Conservation (phyloP, 768 basidiomycete genomes). For the Mycena venus region DNA sequence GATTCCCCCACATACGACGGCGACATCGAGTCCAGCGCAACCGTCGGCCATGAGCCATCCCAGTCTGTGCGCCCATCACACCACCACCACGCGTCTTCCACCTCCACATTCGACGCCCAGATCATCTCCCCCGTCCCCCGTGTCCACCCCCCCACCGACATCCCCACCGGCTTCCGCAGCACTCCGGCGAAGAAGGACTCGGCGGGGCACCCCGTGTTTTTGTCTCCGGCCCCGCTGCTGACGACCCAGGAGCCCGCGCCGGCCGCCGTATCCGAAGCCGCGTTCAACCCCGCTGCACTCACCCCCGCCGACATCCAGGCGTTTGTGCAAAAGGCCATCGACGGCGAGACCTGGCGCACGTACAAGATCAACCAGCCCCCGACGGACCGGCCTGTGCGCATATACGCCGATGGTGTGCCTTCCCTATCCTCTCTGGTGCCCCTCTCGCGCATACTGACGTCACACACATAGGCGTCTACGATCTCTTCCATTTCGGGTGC, state of each 20-base stretch:
- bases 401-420: constrained; percentile 92
- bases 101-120: constrained; percentile 67
- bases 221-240: constrained; percentile 11
- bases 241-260: constrained; percentile 55
- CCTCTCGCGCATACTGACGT: constrained; percentile 24
- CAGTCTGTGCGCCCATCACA: constrained; percentile 39
- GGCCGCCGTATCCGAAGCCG: constrained; percentile 48
- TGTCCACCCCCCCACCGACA: constrained; percentile 15
- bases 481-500: constrained; percentile 96
- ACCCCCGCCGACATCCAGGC: constrained; percentile 83
- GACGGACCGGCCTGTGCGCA: constrained; percentile 80
- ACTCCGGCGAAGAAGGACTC: constrained; percentile 19
- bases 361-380: constrained; percentile 94
- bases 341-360: constrained; percentile 70
- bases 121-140: constrained; percentile 23
- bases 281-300: constrained; percentile 76
- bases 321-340: constrained; percentile 83
- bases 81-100: constrained; percentile 58
- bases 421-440: neutral
- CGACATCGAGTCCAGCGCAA: constrained; percentile 86
- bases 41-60: constrained; percentile 63
- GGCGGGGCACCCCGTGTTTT: constrained; percentile 19
- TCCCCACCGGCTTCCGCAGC: neutral
- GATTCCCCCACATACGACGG: constrained; percentile 94
- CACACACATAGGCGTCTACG: constrained; percentile 87